phyloP scores from a whole-genome alignment of 345 rosid species.

The Populus deltoides region DNA sequence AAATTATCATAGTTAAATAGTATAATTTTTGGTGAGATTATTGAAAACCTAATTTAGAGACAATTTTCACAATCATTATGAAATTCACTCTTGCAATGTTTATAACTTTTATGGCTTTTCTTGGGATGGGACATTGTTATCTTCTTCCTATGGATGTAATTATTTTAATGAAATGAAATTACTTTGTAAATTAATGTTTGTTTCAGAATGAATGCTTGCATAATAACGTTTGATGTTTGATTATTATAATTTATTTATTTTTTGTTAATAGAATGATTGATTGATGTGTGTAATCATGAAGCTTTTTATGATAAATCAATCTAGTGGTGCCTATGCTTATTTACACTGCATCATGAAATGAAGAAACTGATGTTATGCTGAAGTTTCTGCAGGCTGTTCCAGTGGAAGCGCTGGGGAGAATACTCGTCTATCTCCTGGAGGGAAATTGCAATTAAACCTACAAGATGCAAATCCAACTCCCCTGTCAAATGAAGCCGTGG shows the following conservation, averaged over 20 bases:
- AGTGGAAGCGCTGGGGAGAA: background rate
- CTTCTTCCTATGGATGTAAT: background rate
- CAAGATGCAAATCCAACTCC: conserved; percentile 8
- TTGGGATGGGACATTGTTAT: background rate
- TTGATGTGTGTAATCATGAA: background rate
- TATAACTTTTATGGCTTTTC: background rate
- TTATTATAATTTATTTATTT: no score
- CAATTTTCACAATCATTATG: background rate
- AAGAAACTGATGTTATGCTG: background rate
- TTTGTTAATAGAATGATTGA: background rate
- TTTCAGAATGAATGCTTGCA: background rate
- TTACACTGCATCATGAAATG: background rate
- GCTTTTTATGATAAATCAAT: background rate
- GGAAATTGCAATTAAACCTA: background rate
- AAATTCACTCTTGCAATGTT: background rate
- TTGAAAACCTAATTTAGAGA: no score
- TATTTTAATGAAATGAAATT: background rate
- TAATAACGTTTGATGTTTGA: no score
- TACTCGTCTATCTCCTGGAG: background rate
- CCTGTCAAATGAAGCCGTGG: conserved; percentile 10
- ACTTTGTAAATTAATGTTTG: background rate
- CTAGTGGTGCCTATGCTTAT: background rate
- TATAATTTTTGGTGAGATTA: no score
- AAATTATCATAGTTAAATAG: no score
- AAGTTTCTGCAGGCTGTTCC: conserved; percentile 19